These are phyloP conservation scores for Emmonsiellopsis sp. DNA, from an alignment of 2,329 filamentous ascomycete genomes.

Conservation along the genomic window DNA sequence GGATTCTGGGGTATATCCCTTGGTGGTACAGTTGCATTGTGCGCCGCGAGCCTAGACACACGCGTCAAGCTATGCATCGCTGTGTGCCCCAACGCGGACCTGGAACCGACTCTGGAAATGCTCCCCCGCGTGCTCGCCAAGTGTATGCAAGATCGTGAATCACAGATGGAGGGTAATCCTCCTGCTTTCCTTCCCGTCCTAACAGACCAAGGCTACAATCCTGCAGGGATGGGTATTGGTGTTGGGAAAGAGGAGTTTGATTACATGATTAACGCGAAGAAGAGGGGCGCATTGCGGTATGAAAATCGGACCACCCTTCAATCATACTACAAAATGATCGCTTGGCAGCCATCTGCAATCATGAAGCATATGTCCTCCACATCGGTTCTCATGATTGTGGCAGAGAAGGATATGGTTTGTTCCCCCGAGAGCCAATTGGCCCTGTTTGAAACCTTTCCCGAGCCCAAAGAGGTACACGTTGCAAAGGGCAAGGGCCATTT, in stretches of 20 bases:
- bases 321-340: slow-evolving; percentile 19
- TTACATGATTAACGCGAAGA: slow-evolving; percentile 9
- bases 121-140: slow-evolving; percentile 18
- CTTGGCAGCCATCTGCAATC: slow-evolving; percentile 13
- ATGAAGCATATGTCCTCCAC: slow-evolving; percentile 12
- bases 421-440: slow-evolving; percentile 14
- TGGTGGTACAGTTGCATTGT: slow-evolving; percentile 15
- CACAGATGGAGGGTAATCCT: slow-evolving; percentile 27
- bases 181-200: slow-evolving; percentile 27
- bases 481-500: slow-evolving; percentile 18
- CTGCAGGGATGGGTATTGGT: slow-evolving; percentile 14
- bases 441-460: slow-evolving; percentile 12
- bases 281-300: background rate
- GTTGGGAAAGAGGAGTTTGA: slow-evolving; percentile 10
- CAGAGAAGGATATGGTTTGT: slow-evolving; percentile 18
- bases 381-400: slow-evolving; percentile 18
- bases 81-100: slow-evolving; percentile 11
- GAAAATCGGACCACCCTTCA: slow-evolving; percentile 17
- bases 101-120: slow-evolving; percentile 7
- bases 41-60: slow-evolving; percentile 21
- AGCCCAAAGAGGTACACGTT: slow-evolving; percentile 16
- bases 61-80: slow-evolving; percentile 18
- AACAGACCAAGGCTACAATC: slow-evolving; percentile 18
- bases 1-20: slow-evolving; percentile 29
- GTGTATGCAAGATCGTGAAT: slow-evolving; percentile 27